phyloP scores from a whole-genome alignment of 345 rosid species.

The Brassica juncea region DNA sequence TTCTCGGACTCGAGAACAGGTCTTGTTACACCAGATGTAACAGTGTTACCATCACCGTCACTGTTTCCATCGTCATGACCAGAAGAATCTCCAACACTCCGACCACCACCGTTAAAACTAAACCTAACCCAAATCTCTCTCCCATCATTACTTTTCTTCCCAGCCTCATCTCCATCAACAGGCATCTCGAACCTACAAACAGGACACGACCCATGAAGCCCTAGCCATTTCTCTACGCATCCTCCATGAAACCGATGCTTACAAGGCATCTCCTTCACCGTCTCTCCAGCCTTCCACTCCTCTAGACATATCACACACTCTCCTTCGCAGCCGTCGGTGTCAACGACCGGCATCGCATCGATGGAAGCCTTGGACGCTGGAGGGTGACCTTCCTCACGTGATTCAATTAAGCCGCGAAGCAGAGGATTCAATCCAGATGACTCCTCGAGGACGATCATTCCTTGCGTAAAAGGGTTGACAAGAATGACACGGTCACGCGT shows the following conservation, averaged over 20 bases:
- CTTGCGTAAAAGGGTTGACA: conserved; percentile 67
- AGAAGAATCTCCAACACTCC: conserved; percentile 37
- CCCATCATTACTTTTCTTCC: conserved; percentile 37
- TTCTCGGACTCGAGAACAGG: conserved; percentile 11
- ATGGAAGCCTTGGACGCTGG: conserved; percentile 80
- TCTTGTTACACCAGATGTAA: not conserved
- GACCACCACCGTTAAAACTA: conserved; percentile 44
- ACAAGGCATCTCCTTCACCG: conserved; percentile 76
- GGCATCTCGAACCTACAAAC: conserved; percentile 83
- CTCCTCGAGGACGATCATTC: conserved; percentile 66
- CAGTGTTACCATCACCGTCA: not conserved
- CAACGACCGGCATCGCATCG: conserved; percentile 58
- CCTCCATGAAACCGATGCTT: conserved; percentile 70
- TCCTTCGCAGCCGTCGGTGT: conserved; percentile 33
- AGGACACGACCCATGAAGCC: conserved; percentile 79
- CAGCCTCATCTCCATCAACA: conserved; percentile 48
- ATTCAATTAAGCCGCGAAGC: conserved; percentile 36
- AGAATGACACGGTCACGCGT: conserved; percentile 55
- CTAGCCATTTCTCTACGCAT: conserved; percentile 78
- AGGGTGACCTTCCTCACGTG: conserved; percentile 52
- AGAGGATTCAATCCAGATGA: conserved; percentile 47
- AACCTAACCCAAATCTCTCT: conserved; percentile 62
- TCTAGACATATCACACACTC: conserved; percentile 77
- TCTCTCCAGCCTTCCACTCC: conserved; percentile 48
- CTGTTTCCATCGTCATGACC: conserved; percentile 1